Evolutionary conservation across 345 rosid genomes (phyloP).

Genomic region (Excoecaria cochinchinensis): DNA sequence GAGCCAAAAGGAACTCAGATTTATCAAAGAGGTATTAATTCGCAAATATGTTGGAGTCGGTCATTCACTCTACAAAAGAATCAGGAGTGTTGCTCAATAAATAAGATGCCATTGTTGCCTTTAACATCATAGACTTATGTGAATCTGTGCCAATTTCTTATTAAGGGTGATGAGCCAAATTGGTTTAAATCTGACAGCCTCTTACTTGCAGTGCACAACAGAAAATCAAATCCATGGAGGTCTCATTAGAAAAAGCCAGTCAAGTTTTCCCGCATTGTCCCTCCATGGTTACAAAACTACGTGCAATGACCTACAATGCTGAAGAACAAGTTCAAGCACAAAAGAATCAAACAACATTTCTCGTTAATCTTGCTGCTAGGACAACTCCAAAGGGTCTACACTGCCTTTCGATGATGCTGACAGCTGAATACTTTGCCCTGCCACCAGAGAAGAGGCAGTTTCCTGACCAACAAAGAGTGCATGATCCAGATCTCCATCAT

Average conservation of each 20-base stretch:
- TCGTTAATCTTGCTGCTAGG: constrained; percentile 39
- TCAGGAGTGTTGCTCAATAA: neutral
- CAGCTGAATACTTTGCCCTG: constrained; percentile 38
- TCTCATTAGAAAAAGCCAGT: constrained; percentile 53
- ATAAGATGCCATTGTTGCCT: neutral
- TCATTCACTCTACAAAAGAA: neutral
- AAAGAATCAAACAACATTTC: constrained; percentile 61
- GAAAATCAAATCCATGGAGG: constrained; percentile 63
- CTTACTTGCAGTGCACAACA: constrained; percentile 59
- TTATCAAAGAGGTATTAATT: constrained; percentile 62
- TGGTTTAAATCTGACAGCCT: constrained; percentile 21
- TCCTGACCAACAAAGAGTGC: constrained; percentile 52
- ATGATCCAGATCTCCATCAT: constrained; percentile 42
- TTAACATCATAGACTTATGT: neutral
- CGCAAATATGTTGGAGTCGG: neutral
- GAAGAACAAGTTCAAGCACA: constrained; percentile 73
- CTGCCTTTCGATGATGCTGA: constrained; percentile 30
- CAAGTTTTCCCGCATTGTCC: constrained; percentile 63
- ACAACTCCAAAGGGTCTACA: constrained; percentile 34
- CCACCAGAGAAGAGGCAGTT: constrained; percentile 68
- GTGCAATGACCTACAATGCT: constrained; percentile 67
- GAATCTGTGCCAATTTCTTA: neutral
- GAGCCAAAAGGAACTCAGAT: constrained; percentile 63
- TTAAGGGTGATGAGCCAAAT: neutral
- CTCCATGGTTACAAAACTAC: constrained; percentile 62